Evolutionary conservation across 2,329 filamentous ascomycete species (phyloP).

Genomic region (Beauveria asiatica): DNA sequence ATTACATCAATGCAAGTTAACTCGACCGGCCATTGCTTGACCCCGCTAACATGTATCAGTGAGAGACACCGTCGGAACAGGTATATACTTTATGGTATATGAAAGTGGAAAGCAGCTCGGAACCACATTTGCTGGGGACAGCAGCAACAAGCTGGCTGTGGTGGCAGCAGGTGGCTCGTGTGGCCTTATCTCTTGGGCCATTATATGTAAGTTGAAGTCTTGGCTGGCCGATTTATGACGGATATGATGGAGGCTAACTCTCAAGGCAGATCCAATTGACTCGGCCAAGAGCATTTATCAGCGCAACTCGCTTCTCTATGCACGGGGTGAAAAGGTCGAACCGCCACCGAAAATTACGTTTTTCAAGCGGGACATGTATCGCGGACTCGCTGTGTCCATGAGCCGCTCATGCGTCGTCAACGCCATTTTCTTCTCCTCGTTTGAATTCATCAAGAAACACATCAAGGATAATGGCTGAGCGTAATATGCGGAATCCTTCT

Average conservation of each 20-base stretch:
- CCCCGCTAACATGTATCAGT: constrained; percentile 38
- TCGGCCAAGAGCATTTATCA: constrained; percentile 82
- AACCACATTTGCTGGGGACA: constrained; percentile 63
- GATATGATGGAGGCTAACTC: constrained; percentile 7
- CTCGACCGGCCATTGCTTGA: background rate
- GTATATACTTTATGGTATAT: constrained; percentile 84
- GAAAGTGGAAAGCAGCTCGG: constrained; percentile 78
- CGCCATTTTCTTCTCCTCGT: constrained; percentile 82
- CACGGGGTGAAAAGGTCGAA: constrained; percentile 54
- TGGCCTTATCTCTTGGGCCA: constrained; percentile 74
- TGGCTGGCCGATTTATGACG: background rate
- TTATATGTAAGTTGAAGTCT: constrained; percentile 51
- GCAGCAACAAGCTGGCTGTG: constrained; percentile 73
- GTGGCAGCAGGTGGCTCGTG: constrained; percentile 72
- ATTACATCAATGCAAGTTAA: constrained; percentile 62
- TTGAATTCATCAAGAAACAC: constrained; percentile 71
- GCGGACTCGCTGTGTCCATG: constrained; percentile 77
- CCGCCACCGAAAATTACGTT: constrained; percentile 67
- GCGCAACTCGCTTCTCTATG: constrained; percentile 65
- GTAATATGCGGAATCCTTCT: no score
- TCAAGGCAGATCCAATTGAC: constrained; percentile 55
- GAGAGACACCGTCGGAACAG: constrained; percentile 73
- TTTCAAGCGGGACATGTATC: constrained; percentile 71
- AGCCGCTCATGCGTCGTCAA: constrained; percentile 74
- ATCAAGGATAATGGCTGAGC: constrained; percentile 39